phyloP scores from a whole-genome alignment of 2,329 filamentous ascomycete species.

The Colletotrichum gigasporum region DNA sequence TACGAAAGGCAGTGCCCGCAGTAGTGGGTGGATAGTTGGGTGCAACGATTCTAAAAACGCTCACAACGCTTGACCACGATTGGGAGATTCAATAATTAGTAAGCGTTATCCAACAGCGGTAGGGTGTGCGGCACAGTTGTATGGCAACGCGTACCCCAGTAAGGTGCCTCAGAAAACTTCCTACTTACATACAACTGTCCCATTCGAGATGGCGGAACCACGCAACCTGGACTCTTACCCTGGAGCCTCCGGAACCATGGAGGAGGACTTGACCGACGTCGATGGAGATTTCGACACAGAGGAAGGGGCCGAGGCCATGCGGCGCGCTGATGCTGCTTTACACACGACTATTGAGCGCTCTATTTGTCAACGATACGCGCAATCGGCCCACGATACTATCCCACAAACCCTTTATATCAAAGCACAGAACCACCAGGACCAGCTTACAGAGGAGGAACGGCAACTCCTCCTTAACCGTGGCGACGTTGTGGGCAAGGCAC shows the following conservation, averaged over 20 bases:
- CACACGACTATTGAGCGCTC: not conserved
- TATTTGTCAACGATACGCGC: not conserved
- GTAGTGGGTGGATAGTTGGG: too few relatives aligned
- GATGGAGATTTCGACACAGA: slow-evolving; percentile 8
- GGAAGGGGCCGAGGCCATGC: not conserved
- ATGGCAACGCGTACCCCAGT: too few relatives aligned
- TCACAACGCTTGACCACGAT: too few relatives aligned
- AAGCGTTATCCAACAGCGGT: too few relatives aligned
- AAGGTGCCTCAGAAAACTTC: too few relatives aligned
- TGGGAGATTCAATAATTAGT: too few relatives aligned
- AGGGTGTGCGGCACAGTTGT: too few relatives aligned
- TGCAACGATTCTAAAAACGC: too few relatives aligned
- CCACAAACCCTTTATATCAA: slow-evolving; percentile 28
- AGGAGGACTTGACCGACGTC: slow-evolving; percentile 16
- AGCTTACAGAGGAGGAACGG: slow-evolving; percentile 32
- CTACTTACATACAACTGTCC: too few relatives aligned
- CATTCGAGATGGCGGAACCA: not conserved
- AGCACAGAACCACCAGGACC: slow-evolving; percentile 24
- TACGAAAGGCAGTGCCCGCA: too few relatives aligned
- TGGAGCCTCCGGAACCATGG: not conserved
- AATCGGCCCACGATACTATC: slow-evolving; percentile 1
- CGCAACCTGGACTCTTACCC: not conserved
- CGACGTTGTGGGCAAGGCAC: slow-evolving; percentile 28
- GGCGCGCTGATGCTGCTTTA: not conserved
- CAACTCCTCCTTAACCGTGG: slow-evolving; percentile 29